Percentiles rank a stretch among this genome's conserved stretches.
Evolutionary conservation across 331 rosid genomes (phyloP).

Genomic region (Erythrophleum ivorense): DNA sequence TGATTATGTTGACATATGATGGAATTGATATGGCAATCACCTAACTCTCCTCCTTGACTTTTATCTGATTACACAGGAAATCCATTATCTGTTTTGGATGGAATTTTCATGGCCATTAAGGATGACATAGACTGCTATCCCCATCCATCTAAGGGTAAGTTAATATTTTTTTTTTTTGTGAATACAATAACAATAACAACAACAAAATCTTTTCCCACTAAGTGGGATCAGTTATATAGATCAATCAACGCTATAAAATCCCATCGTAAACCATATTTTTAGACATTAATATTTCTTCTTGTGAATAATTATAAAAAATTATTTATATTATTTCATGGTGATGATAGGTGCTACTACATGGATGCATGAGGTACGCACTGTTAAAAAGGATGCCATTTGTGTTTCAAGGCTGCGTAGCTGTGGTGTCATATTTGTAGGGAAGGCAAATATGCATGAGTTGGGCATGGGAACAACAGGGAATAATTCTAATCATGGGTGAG

Average conservation of each 20-base stretch:
- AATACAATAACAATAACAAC: no score
- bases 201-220: no score
- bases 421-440: conserved; percentile 87
- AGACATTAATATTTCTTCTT: conserved; percentile 15
- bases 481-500: conserved; percentile 86
- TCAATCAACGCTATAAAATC: no score
- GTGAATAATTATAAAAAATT: background rate
- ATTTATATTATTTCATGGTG: conserved; percentile 36
- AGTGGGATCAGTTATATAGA: no score
- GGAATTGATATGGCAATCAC: conserved; percentile 18
- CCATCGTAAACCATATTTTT: no score
- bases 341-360: conserved; percentile 83
- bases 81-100: conserved; percentile 85
- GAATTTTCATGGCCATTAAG: conserved; percentile 92
- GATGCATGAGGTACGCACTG: conserved; percentile 91
- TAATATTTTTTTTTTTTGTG: no score
- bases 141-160: conserved; percentile 78
- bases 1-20: conserved; percentile 22
- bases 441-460: conserved; percentile 95
- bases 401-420: conserved; percentile 84
- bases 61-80: conserved; percentile 56
- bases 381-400: conserved; percentile 65
- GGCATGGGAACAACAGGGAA: conserved; percentile 99
- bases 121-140: conserved; percentile 97
- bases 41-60: conserved; percentile 34